Conservation (phyloP, 2,329 filamentous ascomycete species). For the Rhexocercosporidium sp. region DNA sequence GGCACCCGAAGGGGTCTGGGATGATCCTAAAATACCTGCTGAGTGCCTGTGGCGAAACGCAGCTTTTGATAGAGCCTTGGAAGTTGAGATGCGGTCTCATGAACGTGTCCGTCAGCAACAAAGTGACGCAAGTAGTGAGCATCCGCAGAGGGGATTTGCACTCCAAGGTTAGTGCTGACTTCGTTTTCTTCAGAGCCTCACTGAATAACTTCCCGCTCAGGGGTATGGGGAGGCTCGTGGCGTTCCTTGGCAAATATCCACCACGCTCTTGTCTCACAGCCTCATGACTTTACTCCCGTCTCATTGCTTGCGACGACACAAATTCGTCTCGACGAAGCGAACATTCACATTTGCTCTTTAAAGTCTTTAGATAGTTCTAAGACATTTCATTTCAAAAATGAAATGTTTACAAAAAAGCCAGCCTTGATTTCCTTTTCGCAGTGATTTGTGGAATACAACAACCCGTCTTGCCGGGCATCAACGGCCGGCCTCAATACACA, state of each 20-base stretch:
- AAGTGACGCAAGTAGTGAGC: not conserved
- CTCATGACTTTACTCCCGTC: not conserved
- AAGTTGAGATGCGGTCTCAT: not conserved
- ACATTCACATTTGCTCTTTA: no score
- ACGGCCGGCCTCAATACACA: no score
- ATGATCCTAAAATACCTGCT: conserved; percentile 1
- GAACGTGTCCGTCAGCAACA: not conserved
- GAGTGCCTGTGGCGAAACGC: not conserved
- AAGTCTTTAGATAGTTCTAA: no score
- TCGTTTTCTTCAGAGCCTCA: not conserved
- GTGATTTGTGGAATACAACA: no score
- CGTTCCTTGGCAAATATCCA: conserved; percentile 2
- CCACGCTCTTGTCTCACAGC: not conserved
- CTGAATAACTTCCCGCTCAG: not conserved
- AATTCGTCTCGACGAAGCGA: no score
- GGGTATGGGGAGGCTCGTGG: not conserved
- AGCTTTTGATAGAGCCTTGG: not conserved
- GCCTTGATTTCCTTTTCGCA: no score
- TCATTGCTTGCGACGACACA: not conserved
- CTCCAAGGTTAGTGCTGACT: not conserved
- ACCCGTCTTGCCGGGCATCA: no score
- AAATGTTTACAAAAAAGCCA: no score
- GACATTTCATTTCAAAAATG: no score
- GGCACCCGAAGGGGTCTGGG: not conserved
- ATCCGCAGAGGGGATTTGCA: not conserved